phyloP scores from a whole-genome alignment of 202 grass and related monocot species.

The Setaria italica region DNA sequence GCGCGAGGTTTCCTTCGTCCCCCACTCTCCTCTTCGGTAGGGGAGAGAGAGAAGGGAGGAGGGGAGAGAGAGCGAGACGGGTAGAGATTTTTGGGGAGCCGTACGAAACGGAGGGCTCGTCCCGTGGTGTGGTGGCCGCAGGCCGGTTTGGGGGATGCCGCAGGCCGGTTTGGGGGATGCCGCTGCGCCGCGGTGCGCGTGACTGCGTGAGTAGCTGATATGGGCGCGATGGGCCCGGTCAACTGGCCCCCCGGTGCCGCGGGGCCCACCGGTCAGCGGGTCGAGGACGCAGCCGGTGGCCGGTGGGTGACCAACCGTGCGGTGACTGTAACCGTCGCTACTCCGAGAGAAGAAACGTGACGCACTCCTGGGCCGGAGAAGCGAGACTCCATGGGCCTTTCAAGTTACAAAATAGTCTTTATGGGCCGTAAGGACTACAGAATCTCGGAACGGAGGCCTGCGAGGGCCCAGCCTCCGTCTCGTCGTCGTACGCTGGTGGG shows the following conservation, averaged over 20 bases:
- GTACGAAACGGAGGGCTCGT: slow-evolving; percentile 53
- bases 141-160: background rate
- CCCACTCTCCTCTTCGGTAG: background rate
- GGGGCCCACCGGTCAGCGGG: background rate
- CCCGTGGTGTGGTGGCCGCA: slow-evolving; percentile 19
- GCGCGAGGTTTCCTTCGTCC: slow-evolving; percentile 33
- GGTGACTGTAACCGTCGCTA: slow-evolving; percentile 18
- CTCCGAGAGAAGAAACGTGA: background rate
- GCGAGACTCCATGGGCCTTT: background rate
- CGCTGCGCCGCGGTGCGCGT: slow-evolving; percentile 17
- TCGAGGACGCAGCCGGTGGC: background rate
- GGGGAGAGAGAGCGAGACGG: slow-evolving; percentile 9
- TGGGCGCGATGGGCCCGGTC: slow-evolving; percentile 9
- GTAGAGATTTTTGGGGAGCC: slow-evolving; percentile 49
- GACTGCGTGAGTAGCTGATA: background rate
- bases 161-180: background rate
- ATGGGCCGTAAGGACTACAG: background rate
- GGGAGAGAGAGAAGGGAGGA: background rate
- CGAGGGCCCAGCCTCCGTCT: background rate
- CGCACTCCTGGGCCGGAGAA: background rate
- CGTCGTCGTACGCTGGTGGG: background rate
- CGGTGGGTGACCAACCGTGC: slow-evolving; percentile 12
- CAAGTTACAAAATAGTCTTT: too few relatives aligned
- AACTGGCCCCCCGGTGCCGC: background rate
- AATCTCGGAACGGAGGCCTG: background rate